Base-by-base conservation (phyloP, 176 grass and related monocot genomes). In the Musa itinerans region DNA sequence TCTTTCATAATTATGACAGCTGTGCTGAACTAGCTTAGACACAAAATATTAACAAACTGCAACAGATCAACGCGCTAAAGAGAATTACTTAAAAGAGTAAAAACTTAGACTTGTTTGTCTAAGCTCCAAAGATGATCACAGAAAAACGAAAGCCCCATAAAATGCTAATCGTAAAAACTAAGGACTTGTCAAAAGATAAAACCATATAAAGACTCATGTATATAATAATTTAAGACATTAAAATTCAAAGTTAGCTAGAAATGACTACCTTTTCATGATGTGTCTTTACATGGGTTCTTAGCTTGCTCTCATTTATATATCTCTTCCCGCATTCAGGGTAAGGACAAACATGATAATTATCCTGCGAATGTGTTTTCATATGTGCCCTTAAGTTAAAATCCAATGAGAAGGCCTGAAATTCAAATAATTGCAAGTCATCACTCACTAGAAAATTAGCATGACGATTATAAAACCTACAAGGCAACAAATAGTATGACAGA, bases 361-460 rank as follows among this genome's bases (percentile, higher is more conserved):
- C 94, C 63, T 76, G 15, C 49, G 85, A 81, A 80, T 98, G 94
- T 56, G 90, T 98, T 73, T 80, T 89, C 63, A 91, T 80, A 79
- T 98, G 94, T 1, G 94, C 83, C 56, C 86, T 84, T 27, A 98
- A 64, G 77, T 98, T 98, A 83, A 98, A 98, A 91, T 93, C 94
- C 88, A 93, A 85, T 50, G 94, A 89, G 90, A 98, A 98, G 43
- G 94, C 94, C 94, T 98, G 78, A 74, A 85, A 84, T 69, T 69
- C 29, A 77, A 78, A 23, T 9, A 49, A 62, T 65, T 80, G 56
- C 17, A 56, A 27, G 73, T 17, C 73, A 85, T 68, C 29, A 24
- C 11, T 16, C 21, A 27, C 8, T 19, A 50, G 15, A 70, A 48
- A 62, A 62, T 62, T 62, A n/a, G 15, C 17, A 62, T 19, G 57